Base-by-base conservation (phyloP, 1,284 basidiomycete species). In the Erythrobasidium hasegawianum region DNA sequence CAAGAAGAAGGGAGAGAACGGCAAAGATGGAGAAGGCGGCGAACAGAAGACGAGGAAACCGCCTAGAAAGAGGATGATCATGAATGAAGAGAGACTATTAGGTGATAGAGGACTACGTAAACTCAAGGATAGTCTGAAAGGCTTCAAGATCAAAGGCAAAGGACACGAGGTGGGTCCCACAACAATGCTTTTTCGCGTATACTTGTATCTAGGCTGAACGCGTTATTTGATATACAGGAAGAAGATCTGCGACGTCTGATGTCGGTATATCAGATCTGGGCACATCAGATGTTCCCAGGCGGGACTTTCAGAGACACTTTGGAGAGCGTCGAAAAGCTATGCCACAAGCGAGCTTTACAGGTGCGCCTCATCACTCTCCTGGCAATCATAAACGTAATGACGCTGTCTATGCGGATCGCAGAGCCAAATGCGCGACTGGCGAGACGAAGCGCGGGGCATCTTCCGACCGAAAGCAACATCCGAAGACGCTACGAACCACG, bases 221-320 rank as follows among this genome's bases (percentile, higher is more conserved):
- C 22, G 29, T 71, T 16, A 57, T 67, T 55, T 8, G 39, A 16
- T 40, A 56, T 16, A 4, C 73, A 94, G 91, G 80, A 80, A 22
- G 78, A 83, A 60, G 92, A 97, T 76, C 82, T 97, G 41, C 84
- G 84, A 69, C 81, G 87, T 38, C 78, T 96, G 16, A 80, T 96
- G 60, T 84, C 86, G 70, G 79, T 88, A 59, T 96, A 96, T 75
- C 90, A 91, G 72, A 87, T 92, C 73, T 97, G 93, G 93, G 83
- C 90, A 1, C 93, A 96, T 77, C 83, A 83, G 71, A 83, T 97
- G 82, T 93, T 87, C 74, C 92, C 93, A 1, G 90, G 88, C 74
- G 87, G 84, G 8, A 85, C 87, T 57, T 94, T 96, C 76, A 81
- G 81, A 53, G 90, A 94, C 75, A 94, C 90, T 0, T 83, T 93